Base-by-base conservation (phyloP, 2,329 filamentous ascomycete species). In the Venturia effusa region DNA sequence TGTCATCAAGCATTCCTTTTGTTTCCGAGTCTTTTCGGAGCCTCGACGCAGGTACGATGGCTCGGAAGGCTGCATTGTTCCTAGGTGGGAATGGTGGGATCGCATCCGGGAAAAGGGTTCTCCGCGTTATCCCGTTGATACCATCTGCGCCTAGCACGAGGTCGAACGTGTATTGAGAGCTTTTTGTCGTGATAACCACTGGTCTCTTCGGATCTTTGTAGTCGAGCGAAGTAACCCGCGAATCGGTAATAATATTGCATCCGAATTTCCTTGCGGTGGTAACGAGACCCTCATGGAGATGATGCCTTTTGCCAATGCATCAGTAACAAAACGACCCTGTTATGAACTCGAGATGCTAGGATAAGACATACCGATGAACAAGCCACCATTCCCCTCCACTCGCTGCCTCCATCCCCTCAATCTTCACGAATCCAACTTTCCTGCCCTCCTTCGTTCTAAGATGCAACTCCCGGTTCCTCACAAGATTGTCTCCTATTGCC, bases 201-300 rank as follows among this genome's bases (percentile, higher is more conserved):
- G 68, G 45, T 27, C 24, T 51, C 6, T 8, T 51, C 3, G 45
- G 65, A 15, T 70, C 67, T 30, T 66, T 65, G 0, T 62, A 67
- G 45, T 73, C 61, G 8, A 79, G 66, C 17, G 69, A 67, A 3
- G 66, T 65, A 5, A 80, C 76, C 41, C 74, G 71, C 22, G 74
- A 74, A 24, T 71, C 67, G 13, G 79, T 74, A 32, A 74, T 64
- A 37, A 80, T 69, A 4, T 69, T 67, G 0, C 74, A 76, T 0
- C 78, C 79, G 17, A 73, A 68, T 17, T 71, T 67, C 27, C 71
- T 67, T 1, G 78, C 78, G 17, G 77, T 71, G 27, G 76, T 69
- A 15, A 74, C 73, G 2, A 81, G 69, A 17, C 77, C 77, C 22
- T 73, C 71, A 64, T 81, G 79, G 5, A 81, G 71, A 68, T 81